Evolutionary conservation across 805 yeast genomes (phyloP), one percentile per base, ranked within the genome.

Genomic region (Cyberlindnera mississippiensis): DNA sequence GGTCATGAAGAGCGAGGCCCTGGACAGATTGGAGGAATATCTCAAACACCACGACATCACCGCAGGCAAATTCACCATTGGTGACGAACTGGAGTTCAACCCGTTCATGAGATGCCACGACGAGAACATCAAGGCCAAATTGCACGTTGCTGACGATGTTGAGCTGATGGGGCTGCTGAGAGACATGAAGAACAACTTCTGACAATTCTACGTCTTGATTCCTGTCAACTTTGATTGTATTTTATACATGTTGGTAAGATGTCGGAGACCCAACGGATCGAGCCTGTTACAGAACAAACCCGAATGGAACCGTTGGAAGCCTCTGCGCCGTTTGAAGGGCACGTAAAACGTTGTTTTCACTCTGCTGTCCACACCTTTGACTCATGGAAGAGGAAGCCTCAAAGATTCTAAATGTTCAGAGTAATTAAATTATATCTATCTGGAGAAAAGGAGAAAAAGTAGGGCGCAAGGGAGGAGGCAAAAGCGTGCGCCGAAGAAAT

Each of bases 61-160:
- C n/a, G 82, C 97, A 0, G 99, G 99, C 1, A 60, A 57, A 27
- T 90, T 87, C 66, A 88, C 97, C 4, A 75, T 93, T 44, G 77
- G 73, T 6, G 96, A 93, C 59, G 99, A 93, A 62, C 68, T 79
- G 47, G 61, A 68, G 36, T 84, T 78, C 66, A 93, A 93, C 62
- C 99, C 99, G 19, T 93, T 93, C 67, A 81, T 91, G 89, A 78
- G 86, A 57, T 64, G 85, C 13, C 60, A 64, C 27, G 95, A 90
- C 55, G 77, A 81, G 0, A 66, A 66, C 19, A 80, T 93, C 10
- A 67, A 76, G 50, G 56, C 66, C 33, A 76, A 79, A 13, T 75
- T 89, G 0, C 85, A 85, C 0, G 69, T 67, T 28, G 45, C 62
- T 1, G 73, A 72, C 12, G 64, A 66, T 6, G 69, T 68, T 13